Conservation (phyloP, 139 green algal genomes). For the Auxenochlorella pyrenoidosa region DNA sequence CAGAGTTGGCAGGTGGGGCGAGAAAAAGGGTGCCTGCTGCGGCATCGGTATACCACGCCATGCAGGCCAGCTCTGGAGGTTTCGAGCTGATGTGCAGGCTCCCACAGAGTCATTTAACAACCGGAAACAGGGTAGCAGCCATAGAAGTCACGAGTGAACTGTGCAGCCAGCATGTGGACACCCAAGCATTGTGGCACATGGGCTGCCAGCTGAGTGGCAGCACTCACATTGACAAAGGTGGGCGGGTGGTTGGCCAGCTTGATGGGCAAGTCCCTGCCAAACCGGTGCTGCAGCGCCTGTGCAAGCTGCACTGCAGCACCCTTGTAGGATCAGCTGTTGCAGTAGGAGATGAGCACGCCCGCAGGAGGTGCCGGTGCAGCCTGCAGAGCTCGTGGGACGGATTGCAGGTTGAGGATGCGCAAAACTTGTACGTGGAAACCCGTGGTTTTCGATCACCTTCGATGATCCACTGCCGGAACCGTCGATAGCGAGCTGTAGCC, state of each 20-base stretch:
- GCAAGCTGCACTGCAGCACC: constrained; percentile 73
- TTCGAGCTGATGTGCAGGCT: too few species aligned
- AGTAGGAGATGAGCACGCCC: constrained; percentile 68
- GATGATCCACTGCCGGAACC: too few species aligned
- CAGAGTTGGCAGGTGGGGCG: not conserved
- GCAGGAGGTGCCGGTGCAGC: not conserved
- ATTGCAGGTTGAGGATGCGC: too few species aligned
- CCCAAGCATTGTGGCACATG: not conserved
- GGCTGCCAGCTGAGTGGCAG: not conserved
- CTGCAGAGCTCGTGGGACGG: not conserved
- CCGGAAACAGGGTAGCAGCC: too few species aligned
- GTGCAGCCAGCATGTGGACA: not conserved
- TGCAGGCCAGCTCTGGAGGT: too few species aligned
- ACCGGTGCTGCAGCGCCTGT: constrained; percentile 57
- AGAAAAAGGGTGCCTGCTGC: not conserved
- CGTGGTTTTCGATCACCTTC: too few species aligned
- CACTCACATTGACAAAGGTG: constrained; percentile 34
- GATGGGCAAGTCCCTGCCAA: constrained; percentile 62
- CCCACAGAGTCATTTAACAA: too few species aligned
- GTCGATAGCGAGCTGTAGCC: too few species aligned
- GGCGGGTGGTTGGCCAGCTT: constrained; percentile 61
- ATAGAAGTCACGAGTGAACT: too few species aligned
- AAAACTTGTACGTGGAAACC: too few species aligned
- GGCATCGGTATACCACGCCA: too few species aligned
- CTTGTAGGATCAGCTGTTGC: constrained; percentile 74